Evolutionary conservation across 495 filamentous ascomycete genomes (phyloP).

Genomic region (Hypoxylon lienhwacheense): DNA sequence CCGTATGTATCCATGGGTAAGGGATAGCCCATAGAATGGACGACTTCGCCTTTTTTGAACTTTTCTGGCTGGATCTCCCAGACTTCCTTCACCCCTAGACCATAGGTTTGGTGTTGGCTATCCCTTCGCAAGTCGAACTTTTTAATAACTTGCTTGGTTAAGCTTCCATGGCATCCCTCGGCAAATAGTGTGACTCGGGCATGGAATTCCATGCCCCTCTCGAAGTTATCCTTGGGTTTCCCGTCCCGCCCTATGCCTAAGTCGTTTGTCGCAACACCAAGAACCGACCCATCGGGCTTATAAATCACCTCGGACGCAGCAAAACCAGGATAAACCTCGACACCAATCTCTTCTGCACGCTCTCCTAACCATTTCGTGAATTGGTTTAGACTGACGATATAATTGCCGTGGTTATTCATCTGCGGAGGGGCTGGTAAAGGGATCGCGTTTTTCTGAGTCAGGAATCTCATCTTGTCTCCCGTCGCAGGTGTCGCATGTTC

Average conservation of each 20-base stretch:
- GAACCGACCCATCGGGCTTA: conserved; percentile 79
- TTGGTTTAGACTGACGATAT: conserved; percentile 93
- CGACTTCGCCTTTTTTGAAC: conserved; percentile 80
- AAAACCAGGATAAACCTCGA: conserved; percentile 97
- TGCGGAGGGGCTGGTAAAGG: conserved; percentile 88
- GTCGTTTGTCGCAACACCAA: conserved; percentile 96
- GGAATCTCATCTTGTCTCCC: conserved; percentile 86
- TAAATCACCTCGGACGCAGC: conserved; percentile 94
- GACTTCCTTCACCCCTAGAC: conserved; percentile 91
- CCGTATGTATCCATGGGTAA: conserved; percentile 88
- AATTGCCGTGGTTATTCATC: conserved; percentile 98
- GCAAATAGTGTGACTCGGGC: conserved; percentile 90
- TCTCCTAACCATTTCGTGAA: conserved; percentile 94
- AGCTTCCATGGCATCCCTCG: conserved; percentile 94
- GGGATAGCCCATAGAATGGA: conserved; percentile 93
- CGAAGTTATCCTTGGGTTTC: conserved; percentile 86
- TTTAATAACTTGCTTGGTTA: conserved; percentile 93
- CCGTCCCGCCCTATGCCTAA: conserved; percentile 79
- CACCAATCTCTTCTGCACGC: conserved; percentile 92
- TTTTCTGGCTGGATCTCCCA: conserved; percentile 97
- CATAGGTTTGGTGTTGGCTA: conserved; percentile 92
- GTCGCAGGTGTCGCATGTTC: conserved; percentile 79
- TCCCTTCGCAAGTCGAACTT: conserved; percentile 90
- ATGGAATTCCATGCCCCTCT: conserved; percentile 98
- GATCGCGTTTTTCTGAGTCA: conserved; percentile 79